These are phyloP conservation scores for Lindgomyces ingoldianus DNA, from an alignment of 495 filamentous ascomycete species.

Conservation along the genomic window DNA sequence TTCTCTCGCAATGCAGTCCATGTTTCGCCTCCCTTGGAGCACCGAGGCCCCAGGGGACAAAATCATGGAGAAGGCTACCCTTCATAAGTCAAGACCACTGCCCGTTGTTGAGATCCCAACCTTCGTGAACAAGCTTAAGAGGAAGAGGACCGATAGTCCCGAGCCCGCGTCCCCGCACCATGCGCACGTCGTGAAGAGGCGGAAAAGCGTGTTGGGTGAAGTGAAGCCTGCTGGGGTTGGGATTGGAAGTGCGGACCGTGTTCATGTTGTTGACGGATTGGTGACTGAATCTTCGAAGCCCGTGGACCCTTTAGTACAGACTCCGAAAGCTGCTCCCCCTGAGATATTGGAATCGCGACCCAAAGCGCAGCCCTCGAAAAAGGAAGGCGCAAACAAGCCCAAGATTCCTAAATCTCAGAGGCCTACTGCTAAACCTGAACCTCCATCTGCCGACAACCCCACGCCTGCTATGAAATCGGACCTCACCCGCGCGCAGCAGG, in stretches of 20 bases:
- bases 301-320: not conserved
- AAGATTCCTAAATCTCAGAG: conserved; percentile 23
- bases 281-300: conserved; percentile 4
- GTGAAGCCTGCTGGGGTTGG: conserved; percentile 32
- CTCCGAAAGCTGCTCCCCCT: conserved; percentile 9
- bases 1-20: conserved; percentile 44
- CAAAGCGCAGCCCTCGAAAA: conserved; percentile 24
- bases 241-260: conserved; percentile 3
- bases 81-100: conserved; percentile 41
- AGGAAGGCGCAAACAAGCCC: conserved; percentile 32
- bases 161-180: conserved; percentile 32
- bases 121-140: conserved; percentile 43
- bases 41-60: conserved; percentile 42
- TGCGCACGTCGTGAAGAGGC: conserved; percentile 39
- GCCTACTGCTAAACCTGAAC: conserved; percentile 19
- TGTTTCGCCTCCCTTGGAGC: conserved; percentile 46
- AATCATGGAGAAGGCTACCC: conserved; percentile 38
- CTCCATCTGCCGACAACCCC: conserved; percentile 22
- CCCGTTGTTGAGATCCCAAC: conserved; percentile 43
- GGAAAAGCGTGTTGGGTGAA: conserved; percentile 31
- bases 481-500: conserved; percentile 58
- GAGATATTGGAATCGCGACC: conserved; percentile 21
- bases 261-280: conserved; percentile 28
- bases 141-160: conserved; percentile 41
- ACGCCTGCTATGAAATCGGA: conserved; percentile 29